Evolutionary conservation across 2,329 filamentous ascomycete genomes (phyloP).

Genomic region (Chaetomium sp.): DNA sequence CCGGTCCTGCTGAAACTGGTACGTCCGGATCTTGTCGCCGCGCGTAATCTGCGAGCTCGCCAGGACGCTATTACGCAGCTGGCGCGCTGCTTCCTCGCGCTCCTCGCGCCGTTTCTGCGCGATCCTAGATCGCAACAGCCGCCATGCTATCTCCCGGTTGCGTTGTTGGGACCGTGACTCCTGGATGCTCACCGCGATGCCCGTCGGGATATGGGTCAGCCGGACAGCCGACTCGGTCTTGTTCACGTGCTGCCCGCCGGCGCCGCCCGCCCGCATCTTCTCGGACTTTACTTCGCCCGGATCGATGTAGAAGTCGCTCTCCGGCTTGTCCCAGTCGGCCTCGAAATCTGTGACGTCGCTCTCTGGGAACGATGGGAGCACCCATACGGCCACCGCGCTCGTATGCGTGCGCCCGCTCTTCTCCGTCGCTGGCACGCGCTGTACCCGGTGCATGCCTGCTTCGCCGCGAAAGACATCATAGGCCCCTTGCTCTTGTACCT

Average conservation of each 20-base stretch:
- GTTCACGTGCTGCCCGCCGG: slow-evolving; percentile 96
- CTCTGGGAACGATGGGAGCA: slow-evolving; percentile 75
- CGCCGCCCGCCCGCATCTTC: slow-evolving; percentile 85
- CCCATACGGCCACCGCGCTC: slow-evolving; percentile 84
- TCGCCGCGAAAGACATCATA: slow-evolving; percentile 81
- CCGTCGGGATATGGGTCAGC: slow-evolving; percentile 83
- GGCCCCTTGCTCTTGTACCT: slow-evolving; percentile 68
- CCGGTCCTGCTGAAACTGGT: slow-evolving; percentile 69
- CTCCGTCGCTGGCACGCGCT: slow-evolving; percentile 87
- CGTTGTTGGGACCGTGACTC: slow-evolving; percentile 84
- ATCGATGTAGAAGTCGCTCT: slow-evolving; percentile 86
- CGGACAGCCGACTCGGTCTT: slow-evolving; percentile 95
- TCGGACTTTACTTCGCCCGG: slow-evolving; percentile 75
- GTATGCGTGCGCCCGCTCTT: slow-evolving; percentile 89
- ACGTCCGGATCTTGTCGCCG: slow-evolving; percentile 89
- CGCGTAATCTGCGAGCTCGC: slow-evolving; percentile 76
- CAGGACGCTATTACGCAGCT: slow-evolving; percentile 70
- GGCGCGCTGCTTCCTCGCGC: slow-evolving; percentile 71
- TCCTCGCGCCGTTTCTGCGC: slow-evolving; percentile 75
- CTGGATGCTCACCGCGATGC: slow-evolving; percentile 83
- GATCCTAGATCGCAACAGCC: slow-evolving; percentile 71
- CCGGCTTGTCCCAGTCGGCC: slow-evolving; percentile 69
- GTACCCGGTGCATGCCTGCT: slow-evolving; percentile 90
- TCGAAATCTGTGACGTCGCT: slow-evolving; percentile 40
- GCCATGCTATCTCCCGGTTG: slow-evolving; percentile 85